These are phyloP conservation scores for Penicillium coprophilum DNA, from an alignment of 495 filamentous ascomycete species.

Conservation along the genomic window DNA sequence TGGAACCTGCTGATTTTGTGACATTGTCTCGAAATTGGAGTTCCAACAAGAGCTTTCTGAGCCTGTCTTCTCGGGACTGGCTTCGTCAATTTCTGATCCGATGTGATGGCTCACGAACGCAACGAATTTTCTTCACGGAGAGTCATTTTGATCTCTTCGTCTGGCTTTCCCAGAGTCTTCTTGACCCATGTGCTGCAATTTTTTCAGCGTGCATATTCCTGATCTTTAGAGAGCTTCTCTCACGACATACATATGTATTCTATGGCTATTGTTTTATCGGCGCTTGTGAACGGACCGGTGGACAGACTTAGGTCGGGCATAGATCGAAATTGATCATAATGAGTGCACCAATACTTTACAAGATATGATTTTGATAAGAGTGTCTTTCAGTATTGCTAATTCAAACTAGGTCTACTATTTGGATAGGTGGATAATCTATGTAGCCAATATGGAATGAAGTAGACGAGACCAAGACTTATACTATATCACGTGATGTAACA, in stretches of 20 bases:
- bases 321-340: slow-evolving; percentile 15
- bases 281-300: slow-evolving; percentile 13
- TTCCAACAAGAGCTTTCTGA: slow-evolving; percentile 5
- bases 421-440: not conserved
- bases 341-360: not conserved
- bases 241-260: slow-evolving; percentile 37
- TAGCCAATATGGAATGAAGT: too few species aligned
- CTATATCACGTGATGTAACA: not conserved
- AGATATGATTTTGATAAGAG: not conserved
- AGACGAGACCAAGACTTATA: too few species aligned
- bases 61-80: slow-evolving; percentile 7
- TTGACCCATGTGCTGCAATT: slow-evolving; percentile 36
- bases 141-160: slow-evolving; percentile 18
- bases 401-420: not conserved
- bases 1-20: not conserved
- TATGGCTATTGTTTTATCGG: slow-evolving; percentile 24
- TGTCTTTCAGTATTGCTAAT: not conserved
- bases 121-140: slow-evolving; percentile 44
- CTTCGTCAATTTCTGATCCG: slow-evolving; percentile 25
- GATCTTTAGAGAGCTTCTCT: slow-evolving; percentile 27
- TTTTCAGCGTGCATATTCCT: slow-evolving; percentile 47
- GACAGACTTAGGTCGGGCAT: slow-evolving; percentile 12
- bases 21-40: not conserved
- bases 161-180: slow-evolving; percentile 29
- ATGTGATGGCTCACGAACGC: slow-evolving; percentile 49